These are phyloP conservation scores for Pichia californica DNA, from an alignment of 805 yeast species.

Conservation along the genomic window DNA sequence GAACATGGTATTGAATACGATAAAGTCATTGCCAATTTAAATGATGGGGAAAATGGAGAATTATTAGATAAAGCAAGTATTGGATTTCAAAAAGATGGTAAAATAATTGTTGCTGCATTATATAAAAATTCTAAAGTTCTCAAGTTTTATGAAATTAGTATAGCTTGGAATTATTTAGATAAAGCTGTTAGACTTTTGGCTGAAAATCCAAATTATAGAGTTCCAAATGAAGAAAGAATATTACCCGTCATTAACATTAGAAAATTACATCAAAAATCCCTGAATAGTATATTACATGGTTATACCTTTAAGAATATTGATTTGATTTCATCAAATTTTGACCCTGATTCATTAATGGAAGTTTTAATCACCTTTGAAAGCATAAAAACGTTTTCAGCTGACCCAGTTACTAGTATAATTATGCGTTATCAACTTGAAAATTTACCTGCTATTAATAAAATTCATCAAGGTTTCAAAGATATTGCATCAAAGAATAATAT, in stretches of 20 bases:
- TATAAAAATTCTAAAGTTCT: constrained; percentile 33
- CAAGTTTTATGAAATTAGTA: constrained; percentile 34
- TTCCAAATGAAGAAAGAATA: constrained; percentile 39
- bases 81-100: constrained; percentile 46
- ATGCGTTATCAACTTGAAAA: constrained; percentile 23
- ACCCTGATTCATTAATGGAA: constrained; percentile 38
- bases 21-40: constrained; percentile 26
- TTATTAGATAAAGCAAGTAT: constrained; percentile 36
- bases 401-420: constrained; percentile 19
- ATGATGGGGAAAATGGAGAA: constrained; percentile 26
- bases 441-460: constrained; percentile 6
- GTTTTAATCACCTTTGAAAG: constrained; percentile 38
- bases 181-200: constrained; percentile 42
- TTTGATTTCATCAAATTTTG: constrained; percentile 40
- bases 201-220: constrained; percentile 42
- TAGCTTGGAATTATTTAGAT: constrained; percentile 53
- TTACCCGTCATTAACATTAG: constrained; percentile 35
- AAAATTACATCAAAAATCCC: constrained; percentile 26
- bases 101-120: constrained; percentile 37
- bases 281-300: constrained; percentile 11
- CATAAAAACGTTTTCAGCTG: constrained; percentile 12
- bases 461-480: constrained; percentile 22
- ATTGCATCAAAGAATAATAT: constrained; percentile 18
- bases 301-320: constrained; percentile 29
- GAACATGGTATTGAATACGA: constrained; percentile 55